Evolutionary conservation across 441 rosid species (phyloP).

Genomic region (Adansonia madagascariensis): DNA sequence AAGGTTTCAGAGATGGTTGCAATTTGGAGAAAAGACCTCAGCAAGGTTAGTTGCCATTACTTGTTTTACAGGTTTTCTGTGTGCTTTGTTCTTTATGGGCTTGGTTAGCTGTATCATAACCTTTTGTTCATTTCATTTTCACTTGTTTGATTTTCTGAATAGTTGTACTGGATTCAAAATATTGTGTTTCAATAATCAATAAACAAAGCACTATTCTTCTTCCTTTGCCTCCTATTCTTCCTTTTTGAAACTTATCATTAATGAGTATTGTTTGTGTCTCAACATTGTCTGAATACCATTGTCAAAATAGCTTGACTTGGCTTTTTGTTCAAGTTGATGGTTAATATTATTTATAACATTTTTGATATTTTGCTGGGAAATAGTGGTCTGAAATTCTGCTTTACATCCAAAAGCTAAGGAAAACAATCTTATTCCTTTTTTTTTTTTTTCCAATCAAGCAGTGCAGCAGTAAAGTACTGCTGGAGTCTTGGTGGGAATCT

Average conservation of each 20-base stretch:
- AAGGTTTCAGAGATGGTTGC: slow-evolving; percentile 92
- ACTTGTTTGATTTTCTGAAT: not conserved
- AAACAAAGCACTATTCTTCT: not conserved
- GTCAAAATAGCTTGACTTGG: not conserved
- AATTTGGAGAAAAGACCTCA: slow-evolving; percentile 89
- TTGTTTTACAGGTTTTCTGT: slow-evolving; percentile 19
- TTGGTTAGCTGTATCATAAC: slow-evolving; percentile 3
- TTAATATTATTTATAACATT: not conserved
- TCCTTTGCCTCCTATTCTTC: not conserved
- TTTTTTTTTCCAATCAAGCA: not conserved
- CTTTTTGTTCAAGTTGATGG: not conserved
- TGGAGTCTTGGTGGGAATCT: slow-evolving; percentile 11
- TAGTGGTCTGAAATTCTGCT: not conserved
- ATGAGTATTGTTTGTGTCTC: slow-evolving; percentile 3
- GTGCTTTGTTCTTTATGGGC: not conserved
- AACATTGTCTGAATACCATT: not conserved
- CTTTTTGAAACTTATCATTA: not conserved
- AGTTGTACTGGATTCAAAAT: not conserved
- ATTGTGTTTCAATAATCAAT: not conserved
- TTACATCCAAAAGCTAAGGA: not conserved
- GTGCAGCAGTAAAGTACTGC: not conserved
- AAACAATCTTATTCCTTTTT: not conserved
- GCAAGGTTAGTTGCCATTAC: slow-evolving; percentile 60
- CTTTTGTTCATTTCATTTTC: not conserved
- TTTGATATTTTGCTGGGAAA: slow-evolving; percentile 20